Base-by-base conservation (phyloP, 495 filamentous ascomycete species). In the Chaetomium fimeti region DNA sequence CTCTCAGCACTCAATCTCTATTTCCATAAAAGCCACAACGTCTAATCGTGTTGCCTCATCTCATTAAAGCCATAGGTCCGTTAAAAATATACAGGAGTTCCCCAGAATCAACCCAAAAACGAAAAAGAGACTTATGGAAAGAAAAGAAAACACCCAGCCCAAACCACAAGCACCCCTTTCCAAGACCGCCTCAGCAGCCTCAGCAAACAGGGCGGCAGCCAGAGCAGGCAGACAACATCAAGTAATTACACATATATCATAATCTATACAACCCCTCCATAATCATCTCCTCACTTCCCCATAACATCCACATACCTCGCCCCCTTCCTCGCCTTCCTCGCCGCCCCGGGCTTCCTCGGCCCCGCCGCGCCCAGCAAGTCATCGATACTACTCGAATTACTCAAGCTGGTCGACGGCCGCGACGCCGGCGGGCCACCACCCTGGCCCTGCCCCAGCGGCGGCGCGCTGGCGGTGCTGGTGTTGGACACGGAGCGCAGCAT, bases 221-320 rank as follows among this genome's bases (percentile, higher is more conserved):
- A 32, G 29, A 32, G 29, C 29, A 36, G 32, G 5, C 32, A 36
- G 32, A 9, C 29, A 8, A 32, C 25, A 32, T 36, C 18, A 38
- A 56, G 18, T 38, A 12, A 56, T 56, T 40, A 52, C 48, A 40
- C 32, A 56, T 40, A 56, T 40, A 56, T 56, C 53, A 24, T 56
- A 40, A 56, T 56, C 25, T 56, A 56, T 56, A 49, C 57, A 61
- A 24, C 7, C 24, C 24, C 20, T 12, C 25, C 16, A 22, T 28
- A 45, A 45, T 32, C 36, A 40, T 20, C 45, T 16, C 59, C 40
- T 20, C 6, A 81, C 63, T 83, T 80, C 8, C 87, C 89, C 92
- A 97, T 96, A 63, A 96, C 91, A 83, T 97, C 92, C 25, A 97
- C 84, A 83, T 97, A 97, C 29, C 90, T 78, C 49, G 90, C 86